These are phyloP conservation scores for Leccinum fibrillosum DNA, from an alignment of 768 basidiomycete genomes.

Conservation along the genomic window DNA sequence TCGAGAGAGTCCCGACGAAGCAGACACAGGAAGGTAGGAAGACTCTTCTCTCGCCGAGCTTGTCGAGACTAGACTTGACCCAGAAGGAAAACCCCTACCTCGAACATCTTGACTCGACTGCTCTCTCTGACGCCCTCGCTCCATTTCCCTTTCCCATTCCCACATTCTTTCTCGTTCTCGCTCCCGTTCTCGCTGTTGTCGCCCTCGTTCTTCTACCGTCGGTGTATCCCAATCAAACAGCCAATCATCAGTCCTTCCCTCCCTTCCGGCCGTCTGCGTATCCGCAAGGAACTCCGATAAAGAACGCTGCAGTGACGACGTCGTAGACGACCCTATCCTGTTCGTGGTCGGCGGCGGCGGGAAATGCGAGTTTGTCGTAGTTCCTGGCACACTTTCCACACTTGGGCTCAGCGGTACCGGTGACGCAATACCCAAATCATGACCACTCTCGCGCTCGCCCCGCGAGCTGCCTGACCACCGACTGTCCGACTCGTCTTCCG, in stretches of 20 bases:
- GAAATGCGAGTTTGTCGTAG: slow-evolving; percentile 8
- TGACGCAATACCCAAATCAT: slow-evolving; percentile 11
- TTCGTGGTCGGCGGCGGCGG: slow-evolving; percentile 1
- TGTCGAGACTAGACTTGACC: slow-evolving; percentile 11
- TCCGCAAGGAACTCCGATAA: slow-evolving; percentile 24
- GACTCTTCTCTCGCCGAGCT: slow-evolving; percentile 20
- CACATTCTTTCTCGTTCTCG: slow-evolving; percentile 13
- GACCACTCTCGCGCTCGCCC: slow-evolving; percentile 12
- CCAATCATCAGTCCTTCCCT: slow-evolving; percentile 14
- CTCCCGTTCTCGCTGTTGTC: slow-evolving; percentile 2
- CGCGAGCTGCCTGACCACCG: slow-evolving; percentile 21
- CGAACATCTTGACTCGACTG: slow-evolving; percentile 13
- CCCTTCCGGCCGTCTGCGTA: slow-evolving; percentile 7
- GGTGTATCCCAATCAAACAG: slow-evolving; percentile 19
- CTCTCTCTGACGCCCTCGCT: slow-evolving; percentile 16
- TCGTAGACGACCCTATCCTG: slow-evolving; percentile 3
- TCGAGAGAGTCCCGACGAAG: neutral
- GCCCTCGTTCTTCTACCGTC: slow-evolving; percentile 8
- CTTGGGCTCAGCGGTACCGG: slow-evolving; percentile 12
- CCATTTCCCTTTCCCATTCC: slow-evolving; percentile 17
- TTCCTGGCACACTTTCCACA: slow-evolving; percentile 12
- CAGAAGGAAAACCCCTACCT: slow-evolving; percentile 14
- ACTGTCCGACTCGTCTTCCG: slow-evolving; percentile 23
- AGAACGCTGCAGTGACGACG: slow-evolving; percentile 18
- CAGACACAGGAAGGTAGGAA: neutral